Conservation (phyloP, 176 grass and related monocot genomes). For the Dactylis glomerata region DNA sequence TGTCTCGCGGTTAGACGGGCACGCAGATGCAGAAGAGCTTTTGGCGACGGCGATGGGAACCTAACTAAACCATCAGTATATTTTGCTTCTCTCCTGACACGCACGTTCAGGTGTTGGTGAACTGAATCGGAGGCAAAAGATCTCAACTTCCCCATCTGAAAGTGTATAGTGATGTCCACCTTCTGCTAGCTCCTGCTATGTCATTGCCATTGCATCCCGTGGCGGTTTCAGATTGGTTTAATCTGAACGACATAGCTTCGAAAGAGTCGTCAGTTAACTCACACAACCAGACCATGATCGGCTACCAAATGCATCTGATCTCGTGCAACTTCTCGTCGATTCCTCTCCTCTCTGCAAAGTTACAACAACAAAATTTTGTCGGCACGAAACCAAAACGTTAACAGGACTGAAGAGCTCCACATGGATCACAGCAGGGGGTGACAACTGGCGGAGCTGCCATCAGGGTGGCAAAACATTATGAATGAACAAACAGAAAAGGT, state of each 20-base stretch:
- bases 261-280: neutral
- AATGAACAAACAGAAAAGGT: neutral
- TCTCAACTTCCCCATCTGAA: neutral
- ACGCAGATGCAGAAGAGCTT: neutral
- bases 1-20: constrained; percentile 15
- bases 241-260: neutral
- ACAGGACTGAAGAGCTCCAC: neutral
- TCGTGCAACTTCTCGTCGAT: neutral
- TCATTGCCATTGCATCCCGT: neutral
- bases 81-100: constrained; percentile 9
- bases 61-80: constrained; percentile 26
- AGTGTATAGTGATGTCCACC: neutral
- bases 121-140: neutral
- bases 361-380: neutral
- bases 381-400: neutral
- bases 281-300: neutral
- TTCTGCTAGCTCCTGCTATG: neutral
- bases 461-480: neutral
- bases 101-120: neutral
- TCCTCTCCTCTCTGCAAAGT: neutral
- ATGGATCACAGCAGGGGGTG: neutral
- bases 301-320: neutral
- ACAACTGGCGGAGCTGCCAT: neutral
- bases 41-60: constrained; percentile 33
- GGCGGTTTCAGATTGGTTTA: neutral